A percentile compares a stretch with the other conserved stretches of the same genome.
Conservation (phyloP, 2,329 filamentous ascomycete species). For the Microthyrium microscopicum region DNA sequence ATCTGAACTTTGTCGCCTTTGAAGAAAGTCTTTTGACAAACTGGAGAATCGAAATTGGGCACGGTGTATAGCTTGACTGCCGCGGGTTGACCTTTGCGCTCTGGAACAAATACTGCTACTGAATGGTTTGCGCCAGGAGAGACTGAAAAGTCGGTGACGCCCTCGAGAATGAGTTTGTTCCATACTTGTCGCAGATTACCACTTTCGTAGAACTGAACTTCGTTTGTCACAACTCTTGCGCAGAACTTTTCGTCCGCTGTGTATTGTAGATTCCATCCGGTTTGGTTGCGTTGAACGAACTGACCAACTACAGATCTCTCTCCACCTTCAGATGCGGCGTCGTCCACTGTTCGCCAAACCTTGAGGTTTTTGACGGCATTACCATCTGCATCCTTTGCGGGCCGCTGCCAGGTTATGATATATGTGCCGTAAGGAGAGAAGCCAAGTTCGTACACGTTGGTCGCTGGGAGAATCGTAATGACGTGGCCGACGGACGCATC, state of each 20-base stretch:
- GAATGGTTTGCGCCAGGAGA: slow-evolving; percentile 81
- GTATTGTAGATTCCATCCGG: slow-evolving; percentile 95
- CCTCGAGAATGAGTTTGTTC: slow-evolving; percentile 90
- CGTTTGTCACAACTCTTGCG: slow-evolving; percentile 85
- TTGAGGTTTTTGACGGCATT: slow-evolving; percentile 94
- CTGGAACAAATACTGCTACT: slow-evolving; percentile 86
- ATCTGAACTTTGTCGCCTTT: slow-evolving; percentile 98
- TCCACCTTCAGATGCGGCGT: slow-evolving; percentile 29
- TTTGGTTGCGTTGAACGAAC: slow-evolving; percentile 93
- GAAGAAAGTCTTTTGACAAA: slow-evolving; percentile 98
- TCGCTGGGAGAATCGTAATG: slow-evolving; percentile 56
- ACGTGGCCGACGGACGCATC: slow-evolving; percentile 62
- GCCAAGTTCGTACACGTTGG: slow-evolving; percentile 82
- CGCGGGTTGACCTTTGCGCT: slow-evolving; percentile 91
- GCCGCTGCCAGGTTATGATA: slow-evolving; percentile 92
- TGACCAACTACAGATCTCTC: slow-evolving; percentile 41
- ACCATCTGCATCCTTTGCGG: slow-evolving; percentile 79
- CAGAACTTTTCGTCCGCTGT: slow-evolving; percentile 86
- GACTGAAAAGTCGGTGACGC: slow-evolving; percentile 74
- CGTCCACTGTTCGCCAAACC: slow-evolving; percentile 77
- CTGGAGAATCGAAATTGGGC: slow-evolving; percentile 62
- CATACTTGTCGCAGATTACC: slow-evolving; percentile 71
- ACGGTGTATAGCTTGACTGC: slow-evolving; percentile 90
- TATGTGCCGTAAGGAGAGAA: slow-evolving; percentile 89
- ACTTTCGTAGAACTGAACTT: slow-evolving; percentile 93